Base-by-base conservation (phyloP, 495 filamentous ascomycete genomes). In the Apodospora peruviana region DNA sequence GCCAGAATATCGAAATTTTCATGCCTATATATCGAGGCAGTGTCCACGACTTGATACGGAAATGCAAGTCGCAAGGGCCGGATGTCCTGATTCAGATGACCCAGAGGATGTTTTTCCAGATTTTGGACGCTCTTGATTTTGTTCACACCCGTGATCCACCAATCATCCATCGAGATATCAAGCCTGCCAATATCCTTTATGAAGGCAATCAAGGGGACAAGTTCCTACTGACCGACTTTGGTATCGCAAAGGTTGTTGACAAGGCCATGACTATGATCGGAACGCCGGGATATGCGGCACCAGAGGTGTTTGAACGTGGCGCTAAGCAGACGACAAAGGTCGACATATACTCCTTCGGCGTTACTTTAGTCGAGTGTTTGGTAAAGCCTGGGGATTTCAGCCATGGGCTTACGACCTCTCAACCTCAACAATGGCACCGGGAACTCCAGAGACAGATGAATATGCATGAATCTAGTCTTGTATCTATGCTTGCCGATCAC, bases 111-210 rank as follows among this genome's bases (percentile, higher is more conserved):
- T 16, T 57, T 4, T 53, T 20, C 44, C 54, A 57, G 44, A 57
- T 57, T 8, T 49, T 50, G 38, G n/a, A 22, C 45, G 51, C 40
- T 19, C 46, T 58, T 17, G 47, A 58, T 46, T 50, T 46, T 21
- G 25, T 58, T 20, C 47, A 58, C 47, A 47, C 46, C 17, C 51
- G 27, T 14, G 46, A 52, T 34, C 50, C 50, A 18, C 38, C 38
- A 20, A 58, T 58, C 36, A 58, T 58, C 40, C 55, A 57, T 55
- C 51, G 55, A 55, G 44, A 52, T 29, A 52, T 52, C 1, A 52
- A 52, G 43, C 50, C 50, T 27, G 40, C 50, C 17, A 52, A 52
- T 35, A 47, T 52, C 35, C 50, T 52, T 21, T 52, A 52, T 2
- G 1, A 40, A 43, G 41, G 41, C 41, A 43, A 23, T 40, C 45